Percentiles rank a stretch among this genome's conserved stretches.
These are phyloP conservation scores for Zangia roseola DNA, from an alignment of 768 basidiomycete genomes.

Conservation along the genomic window DNA sequence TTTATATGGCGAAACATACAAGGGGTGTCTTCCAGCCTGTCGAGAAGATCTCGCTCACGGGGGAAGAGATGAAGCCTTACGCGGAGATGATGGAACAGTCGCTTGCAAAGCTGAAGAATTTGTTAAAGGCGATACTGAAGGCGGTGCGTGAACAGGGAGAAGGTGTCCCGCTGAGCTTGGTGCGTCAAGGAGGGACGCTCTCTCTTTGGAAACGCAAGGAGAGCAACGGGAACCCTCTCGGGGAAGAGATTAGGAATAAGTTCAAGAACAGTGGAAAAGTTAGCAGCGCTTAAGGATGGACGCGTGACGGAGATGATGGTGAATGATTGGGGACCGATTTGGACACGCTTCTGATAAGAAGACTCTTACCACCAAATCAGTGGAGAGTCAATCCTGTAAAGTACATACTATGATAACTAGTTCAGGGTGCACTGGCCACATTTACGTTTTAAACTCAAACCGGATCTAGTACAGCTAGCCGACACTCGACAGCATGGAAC, in stretches of 20 bases:
- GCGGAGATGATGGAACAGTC: constrained; percentile 19
- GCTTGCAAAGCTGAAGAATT: constrained; percentile 25
- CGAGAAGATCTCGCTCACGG: constrained; percentile 44
- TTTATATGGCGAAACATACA: constrained; percentile 58
- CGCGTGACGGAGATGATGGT: no score
- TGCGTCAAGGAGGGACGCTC: constrained; percentile 44
- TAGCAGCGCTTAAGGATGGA: no score
- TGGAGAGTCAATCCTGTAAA: no score
- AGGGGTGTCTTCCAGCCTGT: constrained; percentile 52
- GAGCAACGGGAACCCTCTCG: constrained; percentile 20
- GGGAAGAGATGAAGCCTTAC: constrained; percentile 22
- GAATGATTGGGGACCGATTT: no score
- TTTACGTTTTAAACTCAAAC: no score
- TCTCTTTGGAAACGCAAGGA: constrained; percentile 48
- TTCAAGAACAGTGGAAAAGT: constrained; percentile 6
- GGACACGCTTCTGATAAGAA: no score
- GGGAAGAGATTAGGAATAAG: constrained; percentile 21
- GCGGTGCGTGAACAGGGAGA: constrained; percentile 52
- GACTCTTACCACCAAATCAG: no score
- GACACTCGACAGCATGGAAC: no score
- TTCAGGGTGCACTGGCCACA: no score
- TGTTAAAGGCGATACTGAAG: constrained; percentile 41
- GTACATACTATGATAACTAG: no score
- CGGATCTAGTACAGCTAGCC: no score
- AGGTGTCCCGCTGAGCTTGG: constrained; percentile 52